phyloP scores from a whole-genome alignment of 2,329 filamentous ascomycete genomes.

The Colletotrichum filicis region DNA sequence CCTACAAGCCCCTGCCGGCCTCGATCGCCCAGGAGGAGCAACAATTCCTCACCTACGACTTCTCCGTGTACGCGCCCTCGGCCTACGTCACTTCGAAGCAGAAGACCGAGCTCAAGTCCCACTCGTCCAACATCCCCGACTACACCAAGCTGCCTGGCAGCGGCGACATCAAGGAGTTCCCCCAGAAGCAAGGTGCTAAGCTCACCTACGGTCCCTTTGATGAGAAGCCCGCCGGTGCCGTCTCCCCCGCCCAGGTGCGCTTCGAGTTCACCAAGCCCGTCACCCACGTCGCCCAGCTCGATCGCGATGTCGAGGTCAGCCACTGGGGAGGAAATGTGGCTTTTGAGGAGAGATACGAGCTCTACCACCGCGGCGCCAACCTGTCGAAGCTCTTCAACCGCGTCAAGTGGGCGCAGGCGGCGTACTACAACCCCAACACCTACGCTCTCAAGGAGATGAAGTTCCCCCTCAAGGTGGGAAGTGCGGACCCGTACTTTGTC shows the following conservation, averaged over 20 bases:
- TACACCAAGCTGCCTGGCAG: slow-evolving; percentile 78
- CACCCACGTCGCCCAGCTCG: slow-evolving; percentile 79
- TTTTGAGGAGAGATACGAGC: slow-evolving; percentile 91
- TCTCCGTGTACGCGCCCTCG: slow-evolving; percentile 86
- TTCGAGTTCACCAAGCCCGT: slow-evolving; percentile 97
- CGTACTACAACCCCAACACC: slow-evolving; percentile 81
- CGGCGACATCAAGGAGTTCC: slow-evolving; percentile 69
- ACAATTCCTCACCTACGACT: slow-evolving; percentile 87
- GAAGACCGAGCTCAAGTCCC: slow-evolving; percentile 96
- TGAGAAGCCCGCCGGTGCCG: slow-evolving; percentile 81
- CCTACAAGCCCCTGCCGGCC: slow-evolving; percentile 84
- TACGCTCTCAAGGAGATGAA: slow-evolving; percentile 84
- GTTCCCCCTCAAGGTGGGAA: slow-evolving; percentile 83
- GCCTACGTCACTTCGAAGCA: slow-evolving; percentile 90
- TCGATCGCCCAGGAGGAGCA: slow-evolving; percentile 84
- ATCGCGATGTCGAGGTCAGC: slow-evolving; percentile 93
- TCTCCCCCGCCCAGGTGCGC: slow-evolving; percentile 79
- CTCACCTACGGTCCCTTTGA: slow-evolving; percentile 92
- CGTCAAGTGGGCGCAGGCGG: slow-evolving; percentile 77
- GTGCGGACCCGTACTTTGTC: slow-evolving; percentile 90
- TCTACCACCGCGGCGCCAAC: slow-evolving; percentile 87
- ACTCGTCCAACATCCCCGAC: slow-evolving; percentile 81
- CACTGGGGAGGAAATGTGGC: slow-evolving; percentile 98
- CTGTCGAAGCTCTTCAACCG: slow-evolving; percentile 79
- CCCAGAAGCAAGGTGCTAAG: slow-evolving; percentile 85